Evolutionary conservation across 2,329 filamentous ascomycete species (phyloP), one percentile per base, ranked within the genome.

Genomic region (Colletotrichum gigasporum): DNA sequence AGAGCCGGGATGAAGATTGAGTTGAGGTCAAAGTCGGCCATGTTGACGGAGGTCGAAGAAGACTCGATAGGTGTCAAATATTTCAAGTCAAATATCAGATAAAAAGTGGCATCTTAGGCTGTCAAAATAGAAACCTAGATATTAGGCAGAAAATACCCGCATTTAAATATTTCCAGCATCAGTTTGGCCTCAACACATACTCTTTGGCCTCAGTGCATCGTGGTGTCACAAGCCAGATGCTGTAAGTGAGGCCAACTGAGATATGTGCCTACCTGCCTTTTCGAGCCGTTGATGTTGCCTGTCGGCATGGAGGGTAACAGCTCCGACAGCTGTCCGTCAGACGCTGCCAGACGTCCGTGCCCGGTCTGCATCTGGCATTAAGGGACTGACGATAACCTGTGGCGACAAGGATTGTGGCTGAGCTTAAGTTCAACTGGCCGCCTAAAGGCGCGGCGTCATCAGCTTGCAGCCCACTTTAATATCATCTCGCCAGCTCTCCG

Each of bases 1-100:
- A 97, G 83, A 18, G 93, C 89, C 20, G 93, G 91, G 64, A 97
- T 95, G 69, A 90, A 91, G 16, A 78, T 79, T 45, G 86, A 80
- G 65, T 83, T 79, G 9, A 89, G 73, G 54, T 87, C 83, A 57
- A 87, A 82, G 56, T 90, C 87, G 2, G 83, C 77, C 85, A 88
- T 88, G 20, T 12, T 7, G 14, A 7, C 37, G 45, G n/a, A n/a
- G n/a, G n/a, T n/a, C n/a, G n/a, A n/a, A n/a, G n/a, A n/a, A 20
- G 20, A n/a, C 39, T 42, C 12, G 24, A 24, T 20, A n/a, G 4
- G 12, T 22, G 28, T 47, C n/a, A 12, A 14, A 3, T 41, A 39
- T 18, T 4, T 39, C 35, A 16, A 9, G 18, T 39, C 18, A 8
- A 39, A 16, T 39, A 16, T 39, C 14, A n/a, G n/a, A 14, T 16